Conservation (phyloP, 495 filamentous ascomycete genomes). For the Xylaria flabelliformis region DNA sequence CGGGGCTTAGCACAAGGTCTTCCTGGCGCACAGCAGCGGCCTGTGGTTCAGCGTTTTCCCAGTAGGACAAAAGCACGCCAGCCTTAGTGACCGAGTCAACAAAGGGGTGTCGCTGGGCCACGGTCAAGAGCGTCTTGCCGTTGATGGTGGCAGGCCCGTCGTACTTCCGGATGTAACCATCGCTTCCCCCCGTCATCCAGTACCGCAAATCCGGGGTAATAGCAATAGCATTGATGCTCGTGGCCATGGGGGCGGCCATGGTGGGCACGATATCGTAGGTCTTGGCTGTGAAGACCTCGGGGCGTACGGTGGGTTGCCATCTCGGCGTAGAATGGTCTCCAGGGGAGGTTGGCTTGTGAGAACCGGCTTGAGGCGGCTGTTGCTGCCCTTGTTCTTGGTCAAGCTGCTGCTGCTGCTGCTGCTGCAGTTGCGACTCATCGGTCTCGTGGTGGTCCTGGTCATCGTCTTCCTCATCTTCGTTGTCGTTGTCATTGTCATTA, state of each 20-base stretch:
- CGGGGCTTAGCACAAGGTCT: conserved; percentile 71
- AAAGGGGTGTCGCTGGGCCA: conserved; percentile 95
- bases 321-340: conserved; percentile 49
- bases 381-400: conserved; percentile 34
- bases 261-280: conserved; percentile 97
- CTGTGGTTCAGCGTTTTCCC: conserved; percentile 80
- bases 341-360: conserved; percentile 57
- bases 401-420: conserved; percentile 30
- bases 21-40: conserved; percentile 54
- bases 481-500: conserved; percentile 60
- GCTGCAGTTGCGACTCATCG: conserved; percentile 30
- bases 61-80: conserved; percentile 91
- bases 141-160: conserved; percentile 96
- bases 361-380: conserved; percentile 28
- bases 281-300: conserved; percentile 80
- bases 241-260: conserved; percentile 93
- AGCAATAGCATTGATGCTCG: conserved; percentile 91
- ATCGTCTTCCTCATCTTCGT: conserved; percentile 66
- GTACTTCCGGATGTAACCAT: conserved; percentile 94
- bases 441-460: conserved; percentile 44
- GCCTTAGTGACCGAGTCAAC: conserved; percentile 97
- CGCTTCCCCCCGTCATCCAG: conserved; percentile 91
- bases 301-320: conserved; percentile 70
- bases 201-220: conserved; percentile 94
- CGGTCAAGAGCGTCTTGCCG: conserved; percentile 89